Conservation (phyloP, 2,329 filamentous ascomycete genomes). For the Fusarium ambrosium region DNA sequence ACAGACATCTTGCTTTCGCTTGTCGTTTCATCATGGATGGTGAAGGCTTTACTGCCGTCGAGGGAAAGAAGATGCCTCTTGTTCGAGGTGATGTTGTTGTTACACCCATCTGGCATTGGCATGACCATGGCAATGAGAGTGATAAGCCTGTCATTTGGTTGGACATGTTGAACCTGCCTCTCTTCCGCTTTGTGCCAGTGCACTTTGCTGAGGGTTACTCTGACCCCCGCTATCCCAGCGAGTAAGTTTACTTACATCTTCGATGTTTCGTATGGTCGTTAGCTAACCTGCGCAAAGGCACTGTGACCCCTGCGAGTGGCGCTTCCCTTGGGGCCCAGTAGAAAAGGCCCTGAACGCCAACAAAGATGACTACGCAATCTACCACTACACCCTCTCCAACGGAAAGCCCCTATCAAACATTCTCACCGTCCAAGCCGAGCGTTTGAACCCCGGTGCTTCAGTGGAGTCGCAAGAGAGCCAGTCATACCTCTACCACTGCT, state of each 20-base stretch:
- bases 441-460: constrained; percentile 55
- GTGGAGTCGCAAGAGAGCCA: constrained; percentile 58
- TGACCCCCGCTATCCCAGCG: constrained; percentile 62
- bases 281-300: constrained; percentile 12
- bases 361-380: constrained; percentile 47
- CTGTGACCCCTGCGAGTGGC: constrained; percentile 56
- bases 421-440: constrained; percentile 63
- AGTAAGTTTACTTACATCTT: constrained; percentile 39
- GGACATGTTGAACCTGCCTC: constrained; percentile 67
- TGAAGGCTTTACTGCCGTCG: constrained; percentile 69
- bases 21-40: constrained; percentile 71
- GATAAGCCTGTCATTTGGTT: constrained; percentile 69
- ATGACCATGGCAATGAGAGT: constrained; percentile 72
- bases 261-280: too few species aligned
- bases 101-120: constrained; percentile 71
- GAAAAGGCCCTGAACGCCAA: constrained; percentile 54
- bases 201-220: constrained; percentile 68
- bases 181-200: constrained; percentile 63
- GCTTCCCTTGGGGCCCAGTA: constrained; percentile 61
- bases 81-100: constrained; percentile 67
- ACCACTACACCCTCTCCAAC: constrained; percentile 53
- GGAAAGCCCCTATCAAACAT: constrained; percentile 57
- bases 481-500: constrained; percentile 67
- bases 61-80: constrained; percentile 66
- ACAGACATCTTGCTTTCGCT: constrained; percentile 69